A percentile compares a stretch with the other conserved stretches of the same genome.
phyloP scores from a whole-genome alignment of 202 grass and related monocot genomes.

The Thinopyrum obtusiflorum region DNA sequence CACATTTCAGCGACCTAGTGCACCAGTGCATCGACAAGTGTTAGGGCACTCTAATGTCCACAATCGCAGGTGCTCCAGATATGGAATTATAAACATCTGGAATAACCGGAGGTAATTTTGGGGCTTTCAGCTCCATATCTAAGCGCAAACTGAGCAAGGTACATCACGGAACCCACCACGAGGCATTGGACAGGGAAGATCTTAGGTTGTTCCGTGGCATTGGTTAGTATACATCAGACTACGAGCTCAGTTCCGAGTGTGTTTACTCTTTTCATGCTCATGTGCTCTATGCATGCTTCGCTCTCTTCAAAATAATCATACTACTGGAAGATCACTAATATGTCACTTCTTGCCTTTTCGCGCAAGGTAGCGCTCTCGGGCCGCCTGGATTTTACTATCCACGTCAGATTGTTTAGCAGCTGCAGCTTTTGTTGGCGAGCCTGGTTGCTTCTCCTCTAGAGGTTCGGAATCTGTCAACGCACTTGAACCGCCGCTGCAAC shows the following conservation, averaged over 20 bases:
- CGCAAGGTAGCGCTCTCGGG: slow-evolving; percentile 80
- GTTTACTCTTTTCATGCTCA: background rate
- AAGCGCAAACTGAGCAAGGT: background rate
- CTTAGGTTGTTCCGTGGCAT: background rate
- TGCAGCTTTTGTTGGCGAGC: background rate
- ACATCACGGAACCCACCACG: background rate
- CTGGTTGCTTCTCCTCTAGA: slow-evolving; percentile 14
- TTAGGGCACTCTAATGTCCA: background rate
- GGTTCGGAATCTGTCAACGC: slow-evolving; percentile 20
- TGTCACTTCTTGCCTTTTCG: slow-evolving; percentile 79
- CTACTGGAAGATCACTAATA: background rate
- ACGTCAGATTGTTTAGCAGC: slow-evolving; percentile 52
- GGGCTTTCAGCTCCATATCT: background rate
- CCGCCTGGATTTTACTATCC: slow-evolving; percentile 86
- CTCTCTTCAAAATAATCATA: background rate
- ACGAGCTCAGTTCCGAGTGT: background rate
- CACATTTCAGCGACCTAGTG: background rate
- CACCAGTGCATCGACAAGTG: background rate
- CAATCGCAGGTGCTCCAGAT: background rate
- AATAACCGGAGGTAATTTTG: background rate
- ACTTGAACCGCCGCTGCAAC: slow-evolving; percentile 60
- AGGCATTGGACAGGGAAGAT: background rate
- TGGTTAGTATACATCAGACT: background rate
- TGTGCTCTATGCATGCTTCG: background rate
- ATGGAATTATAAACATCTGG: background rate